These are phyloP conservation scores for Pleoardoris graminearum DNA, from an alignment of 2,329 filamentous ascomycete genomes.

Conservation along the genomic window DNA sequence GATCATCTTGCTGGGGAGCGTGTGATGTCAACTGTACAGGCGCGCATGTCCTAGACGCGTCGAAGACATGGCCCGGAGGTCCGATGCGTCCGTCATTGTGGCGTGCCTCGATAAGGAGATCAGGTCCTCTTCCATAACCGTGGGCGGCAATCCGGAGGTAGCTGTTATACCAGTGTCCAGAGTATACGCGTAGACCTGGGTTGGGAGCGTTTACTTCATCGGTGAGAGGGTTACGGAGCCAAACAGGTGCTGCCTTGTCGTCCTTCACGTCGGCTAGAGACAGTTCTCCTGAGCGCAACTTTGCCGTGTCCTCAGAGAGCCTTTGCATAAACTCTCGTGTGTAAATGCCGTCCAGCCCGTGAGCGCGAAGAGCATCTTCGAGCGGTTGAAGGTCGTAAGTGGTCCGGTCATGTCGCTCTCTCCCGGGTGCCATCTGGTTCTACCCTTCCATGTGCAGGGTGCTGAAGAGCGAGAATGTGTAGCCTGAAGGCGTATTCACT, in stretches of 20 bases:
- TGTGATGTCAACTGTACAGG: conserved; percentile 4
- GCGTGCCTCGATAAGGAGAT: not conserved
- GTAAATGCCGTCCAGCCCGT: not conserved
- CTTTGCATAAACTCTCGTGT: conserved; percentile 3
- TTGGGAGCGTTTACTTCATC: not conserved
- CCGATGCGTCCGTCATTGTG: not conserved
- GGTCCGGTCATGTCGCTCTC: not conserved
- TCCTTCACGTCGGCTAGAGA: not conserved
- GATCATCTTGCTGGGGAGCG: not conserved
- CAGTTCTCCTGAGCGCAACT: not conserved
- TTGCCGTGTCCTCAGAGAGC: conserved; percentile 1
- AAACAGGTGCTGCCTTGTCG: not conserved
- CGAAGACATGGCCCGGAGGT: not conserved
- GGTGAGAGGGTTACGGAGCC: conserved; percentile 3
- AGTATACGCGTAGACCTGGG: conserved; percentile 2
- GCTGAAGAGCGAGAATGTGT: not conserved
- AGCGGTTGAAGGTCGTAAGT: conserved; percentile 2
- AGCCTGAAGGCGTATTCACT: not conserved
- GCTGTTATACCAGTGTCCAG: conserved; percentile 6
- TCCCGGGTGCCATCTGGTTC: not conserved
- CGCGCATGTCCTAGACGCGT: not conserved
- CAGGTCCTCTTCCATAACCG: conserved; percentile 2
- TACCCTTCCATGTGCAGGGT: not conserved
- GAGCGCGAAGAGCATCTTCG: conserved; percentile 1
- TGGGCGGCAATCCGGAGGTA: conserved; percentile 5